Conservation (phyloP, 768 basidiomycete species). For the Mycena alexandri region DNA sequence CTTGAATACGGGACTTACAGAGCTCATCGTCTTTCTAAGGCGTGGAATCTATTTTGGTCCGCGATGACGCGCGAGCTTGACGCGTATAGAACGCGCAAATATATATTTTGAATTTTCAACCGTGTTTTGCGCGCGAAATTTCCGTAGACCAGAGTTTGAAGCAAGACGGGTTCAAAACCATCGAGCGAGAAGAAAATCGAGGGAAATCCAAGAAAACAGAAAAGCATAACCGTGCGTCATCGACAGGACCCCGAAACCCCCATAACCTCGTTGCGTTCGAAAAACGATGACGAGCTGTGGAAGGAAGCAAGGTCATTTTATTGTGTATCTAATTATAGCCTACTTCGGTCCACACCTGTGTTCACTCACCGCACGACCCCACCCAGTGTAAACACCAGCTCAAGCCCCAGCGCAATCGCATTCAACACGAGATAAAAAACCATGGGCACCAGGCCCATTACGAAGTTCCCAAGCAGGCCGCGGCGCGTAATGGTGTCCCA, state of each 20-base stretch:
- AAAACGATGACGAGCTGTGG: not conserved
- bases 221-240: conserved; percentile 4
- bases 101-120: too few species aligned
- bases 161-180: not conserved
- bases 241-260: conserved; percentile 16
- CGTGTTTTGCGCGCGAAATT: too few species aligned
- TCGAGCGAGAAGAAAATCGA: not conserved
- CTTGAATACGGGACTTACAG: too few species aligned
- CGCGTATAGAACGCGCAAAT: too few species aligned
- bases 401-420: conserved; percentile 16
- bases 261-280: not conserved
- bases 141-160: too few species aligned
- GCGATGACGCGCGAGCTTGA: too few species aligned
- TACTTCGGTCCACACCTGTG: too few species aligned
- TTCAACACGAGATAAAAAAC: conserved; percentile 52
- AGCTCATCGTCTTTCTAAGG: too few species aligned
- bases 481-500: conserved; percentile 71
- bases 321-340: too few species aligned
- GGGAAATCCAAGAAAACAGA: not conserved
- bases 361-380: not conserved
- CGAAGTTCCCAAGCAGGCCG: conserved; percentile 65
- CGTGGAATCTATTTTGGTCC: too few species aligned
- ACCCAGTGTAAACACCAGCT: conserved; percentile 24
- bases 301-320: not conserved
- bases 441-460: conserved; percentile 72